These are phyloP conservation scores for Coprinellus aureogranulatus DNA, from an alignment of 768 basidiomycete species.

Conservation along the genomic window DNA sequence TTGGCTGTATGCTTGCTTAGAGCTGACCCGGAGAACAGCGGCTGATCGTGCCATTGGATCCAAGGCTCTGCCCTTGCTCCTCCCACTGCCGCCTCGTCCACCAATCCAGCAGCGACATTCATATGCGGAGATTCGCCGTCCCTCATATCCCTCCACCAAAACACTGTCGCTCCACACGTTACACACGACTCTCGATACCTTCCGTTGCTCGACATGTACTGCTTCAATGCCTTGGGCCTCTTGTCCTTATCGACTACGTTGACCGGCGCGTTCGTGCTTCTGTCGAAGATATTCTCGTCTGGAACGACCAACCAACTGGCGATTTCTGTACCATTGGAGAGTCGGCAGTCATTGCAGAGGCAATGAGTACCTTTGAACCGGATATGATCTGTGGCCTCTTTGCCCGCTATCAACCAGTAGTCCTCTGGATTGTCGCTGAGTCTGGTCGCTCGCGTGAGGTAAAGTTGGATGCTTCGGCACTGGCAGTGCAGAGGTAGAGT, in stretches of 20 bases:
- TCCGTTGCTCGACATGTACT: constrained; percentile 15
- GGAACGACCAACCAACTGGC: constrained; percentile 26
- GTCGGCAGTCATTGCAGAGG: constrained; percentile 24
- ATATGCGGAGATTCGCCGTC: constrained; percentile 2
- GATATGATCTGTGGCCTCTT: constrained; percentile 13
- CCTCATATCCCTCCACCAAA: constrained; percentile 14
- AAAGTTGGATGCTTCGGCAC: constrained; percentile 14
- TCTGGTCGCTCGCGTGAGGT: constrained; percentile 11
- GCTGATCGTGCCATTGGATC: constrained; percentile 1
- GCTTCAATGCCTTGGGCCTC: constrained; percentile 11
- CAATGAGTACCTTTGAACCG: constrained; percentile 26
- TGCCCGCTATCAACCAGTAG: constrained; percentile 25
- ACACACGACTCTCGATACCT: constrained; percentile 17
- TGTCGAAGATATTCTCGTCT: constrained; percentile 18
- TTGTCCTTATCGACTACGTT: constrained; percentile 7
- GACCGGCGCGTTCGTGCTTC: constrained; percentile 10
- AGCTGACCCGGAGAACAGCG: neutral
- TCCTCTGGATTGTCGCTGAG: constrained; percentile 16
- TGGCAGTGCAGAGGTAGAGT: constrained; percentile 12
- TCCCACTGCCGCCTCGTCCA: constrained; percentile 5
- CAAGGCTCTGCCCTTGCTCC: constrained; percentile 10
- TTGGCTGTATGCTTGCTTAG: neutral
- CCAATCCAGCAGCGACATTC: constrained; percentile 3
- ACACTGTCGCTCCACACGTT: constrained; percentile 18
- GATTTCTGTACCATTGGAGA: constrained; percentile 23